These are phyloP conservation scores for Amorphotheca resinae DNA, from an alignment of 495 filamentous ascomycete species.

Conservation along the genomic window DNA sequence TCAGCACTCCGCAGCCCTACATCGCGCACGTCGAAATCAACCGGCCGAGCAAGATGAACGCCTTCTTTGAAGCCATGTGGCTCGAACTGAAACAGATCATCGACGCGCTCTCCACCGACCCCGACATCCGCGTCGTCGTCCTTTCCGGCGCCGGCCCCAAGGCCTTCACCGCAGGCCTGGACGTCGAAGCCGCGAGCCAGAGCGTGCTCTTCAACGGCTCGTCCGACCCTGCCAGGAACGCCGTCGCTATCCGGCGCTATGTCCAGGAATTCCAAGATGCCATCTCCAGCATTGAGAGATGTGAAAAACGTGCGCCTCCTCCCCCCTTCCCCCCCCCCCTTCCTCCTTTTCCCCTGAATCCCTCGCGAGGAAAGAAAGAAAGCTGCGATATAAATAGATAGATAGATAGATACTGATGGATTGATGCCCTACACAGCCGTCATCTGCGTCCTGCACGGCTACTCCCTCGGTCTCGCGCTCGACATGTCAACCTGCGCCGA, in stretches of 20 bases:
- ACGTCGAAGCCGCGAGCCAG: constrained; percentile 55
- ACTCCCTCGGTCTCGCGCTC: constrained; percentile 69
- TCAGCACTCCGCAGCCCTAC: constrained; percentile 56
- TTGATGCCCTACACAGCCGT: constrained; percentile 44
- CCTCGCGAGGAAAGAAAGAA: too few species aligned
- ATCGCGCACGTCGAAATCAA: constrained; percentile 93
- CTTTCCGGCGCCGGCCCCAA: constrained; percentile 71
- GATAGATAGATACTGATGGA: too few species aligned
- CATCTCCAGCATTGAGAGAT: constrained; percentile 64
- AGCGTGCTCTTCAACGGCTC: constrained; percentile 23
- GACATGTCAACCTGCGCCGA: constrained; percentile 72
- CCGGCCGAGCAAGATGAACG: constrained; percentile 78
- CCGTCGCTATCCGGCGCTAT: constrained; percentile 48
- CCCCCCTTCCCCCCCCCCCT: background rate
- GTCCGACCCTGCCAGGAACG: constrained; percentile 54
- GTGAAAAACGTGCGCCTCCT: constrained; percentile 62
- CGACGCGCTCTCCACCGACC: constrained; percentile 54
- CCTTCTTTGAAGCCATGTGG: constrained; percentile 89
- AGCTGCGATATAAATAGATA: too few species aligned
- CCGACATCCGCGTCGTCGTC: constrained; percentile 64
- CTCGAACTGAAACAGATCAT: constrained; percentile 65
- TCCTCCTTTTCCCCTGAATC: background rate
- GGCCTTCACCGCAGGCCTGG: constrained; percentile 77
- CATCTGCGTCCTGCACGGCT: constrained; percentile 72
- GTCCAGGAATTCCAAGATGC: constrained; percentile 69